Evolutionary conservation across 2,329 filamentous ascomycete genomes (phyloP).

Genomic region (Xylaria sp.): DNA sequence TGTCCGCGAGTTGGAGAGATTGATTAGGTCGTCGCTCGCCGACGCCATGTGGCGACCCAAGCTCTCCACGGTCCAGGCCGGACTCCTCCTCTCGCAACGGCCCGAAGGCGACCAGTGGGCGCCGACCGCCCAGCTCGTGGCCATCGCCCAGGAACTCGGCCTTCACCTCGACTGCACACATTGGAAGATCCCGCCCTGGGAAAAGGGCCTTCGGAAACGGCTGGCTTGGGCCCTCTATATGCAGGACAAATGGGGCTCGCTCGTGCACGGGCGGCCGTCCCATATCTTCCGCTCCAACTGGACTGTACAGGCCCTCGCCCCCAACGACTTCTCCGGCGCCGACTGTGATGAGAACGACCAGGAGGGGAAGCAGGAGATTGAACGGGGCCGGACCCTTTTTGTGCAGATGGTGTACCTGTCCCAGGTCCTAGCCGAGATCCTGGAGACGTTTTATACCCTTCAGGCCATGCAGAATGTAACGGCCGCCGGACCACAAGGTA

Average conservation of each 20-base stretch:
- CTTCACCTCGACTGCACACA: conserved; percentile 86
- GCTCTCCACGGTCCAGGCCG: conserved; percentile 81
- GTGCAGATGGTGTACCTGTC: conserved; percentile 80
- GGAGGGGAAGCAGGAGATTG: conserved; percentile 72
- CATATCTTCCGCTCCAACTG: conserved; percentile 70
- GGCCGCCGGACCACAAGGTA: conserved; percentile 75
- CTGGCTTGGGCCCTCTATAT: conserved; percentile 93
- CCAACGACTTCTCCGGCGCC: conserved; percentile 71
- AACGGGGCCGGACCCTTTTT: conserved; percentile 77
- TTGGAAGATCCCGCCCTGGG: conserved; percentile 91
- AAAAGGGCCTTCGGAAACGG: conserved; percentile 84
- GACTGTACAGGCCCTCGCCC: conserved; percentile 69
- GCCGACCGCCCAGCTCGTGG: conserved; percentile 86
- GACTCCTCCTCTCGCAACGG: conserved; percentile 77
- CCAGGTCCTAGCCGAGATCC: conserved; percentile 80
- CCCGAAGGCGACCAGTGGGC: conserved; percentile 85
- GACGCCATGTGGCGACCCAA: conserved; percentile 86
- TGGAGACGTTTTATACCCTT: conserved; percentile 85
- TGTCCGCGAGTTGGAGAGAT: conserved; percentile 75
- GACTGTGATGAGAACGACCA: conserved; percentile 71
- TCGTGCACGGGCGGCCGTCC: conserved; percentile 79
- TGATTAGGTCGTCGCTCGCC: conserved; percentile 77
- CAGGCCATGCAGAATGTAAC: conserved; percentile 77
- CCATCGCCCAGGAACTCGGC: conserved; percentile 86
- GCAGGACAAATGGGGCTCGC: conserved; percentile 88